phyloP scores from a whole-genome alignment of 148 eudicot species.

The Arbutus unedo region DNA sequence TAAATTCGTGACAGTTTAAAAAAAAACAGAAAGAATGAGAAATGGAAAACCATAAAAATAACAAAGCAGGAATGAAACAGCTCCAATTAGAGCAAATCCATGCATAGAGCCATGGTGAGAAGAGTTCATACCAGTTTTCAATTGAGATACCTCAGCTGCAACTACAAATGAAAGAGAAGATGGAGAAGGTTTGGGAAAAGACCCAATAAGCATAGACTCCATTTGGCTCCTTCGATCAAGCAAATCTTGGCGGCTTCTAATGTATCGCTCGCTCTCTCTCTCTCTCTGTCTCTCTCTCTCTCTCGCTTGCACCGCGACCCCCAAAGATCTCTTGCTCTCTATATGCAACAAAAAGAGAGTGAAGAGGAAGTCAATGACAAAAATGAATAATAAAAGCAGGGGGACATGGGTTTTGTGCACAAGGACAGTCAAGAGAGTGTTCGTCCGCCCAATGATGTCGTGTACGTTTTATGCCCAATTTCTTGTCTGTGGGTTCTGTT shows the following conservation, averaged over 20 bases:
- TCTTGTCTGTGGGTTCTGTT: background rate
- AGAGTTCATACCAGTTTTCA: constrained; percentile 25
- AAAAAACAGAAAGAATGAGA: background rate
- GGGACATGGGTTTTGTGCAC: background rate
- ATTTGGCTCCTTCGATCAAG: constrained; percentile 20
- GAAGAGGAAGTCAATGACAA: background rate
- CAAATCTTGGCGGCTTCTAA: background rate
- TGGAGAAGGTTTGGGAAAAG: constrained; percentile 29
- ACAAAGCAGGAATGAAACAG: background rate
- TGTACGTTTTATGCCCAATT: background rate
- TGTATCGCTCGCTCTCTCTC: background rate
- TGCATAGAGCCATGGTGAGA: background rate
- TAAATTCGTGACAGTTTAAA: background rate
- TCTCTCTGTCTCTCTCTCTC: background rate
- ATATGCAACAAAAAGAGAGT: background rate
- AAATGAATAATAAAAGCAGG: background rate
- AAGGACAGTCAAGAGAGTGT: background rate
- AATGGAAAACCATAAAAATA: background rate
- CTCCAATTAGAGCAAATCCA: background rate
- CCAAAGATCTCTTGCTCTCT: no score
- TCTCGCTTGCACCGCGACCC: background rate
- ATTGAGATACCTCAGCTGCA: constrained; percentile 22
- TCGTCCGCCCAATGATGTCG: background rate
- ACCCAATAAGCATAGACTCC: constrained; percentile 45
- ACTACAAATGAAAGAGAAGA: constrained; percentile 21